These are phyloP conservation scores for Aspergillus avenaceus DNA, from an alignment of 495 filamentous ascomycete species.

Conservation along the genomic window DNA sequence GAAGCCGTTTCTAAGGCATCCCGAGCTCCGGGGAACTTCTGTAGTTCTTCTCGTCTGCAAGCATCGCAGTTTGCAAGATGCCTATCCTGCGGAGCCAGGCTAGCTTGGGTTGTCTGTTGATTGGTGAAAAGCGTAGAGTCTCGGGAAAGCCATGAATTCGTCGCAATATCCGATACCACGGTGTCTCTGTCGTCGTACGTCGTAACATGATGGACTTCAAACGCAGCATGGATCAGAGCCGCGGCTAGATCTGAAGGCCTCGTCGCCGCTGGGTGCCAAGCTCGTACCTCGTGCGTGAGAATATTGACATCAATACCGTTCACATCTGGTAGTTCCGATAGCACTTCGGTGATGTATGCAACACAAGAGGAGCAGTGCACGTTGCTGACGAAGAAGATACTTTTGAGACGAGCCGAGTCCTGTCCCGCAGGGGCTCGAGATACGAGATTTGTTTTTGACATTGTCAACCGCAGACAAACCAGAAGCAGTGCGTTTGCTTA, in stretches of 20 bases:
- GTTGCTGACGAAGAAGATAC: constrained; percentile 45
- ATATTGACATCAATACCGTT: constrained; percentile 40
- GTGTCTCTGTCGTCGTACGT: constrained; percentile 31
- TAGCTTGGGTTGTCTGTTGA: constrained; percentile 20
- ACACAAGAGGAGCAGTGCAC: constrained; percentile 54
- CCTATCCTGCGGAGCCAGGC: constrained; percentile 9
- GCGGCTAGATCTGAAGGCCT: constrained; percentile 30
- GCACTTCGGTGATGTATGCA: constrained; percentile 40
- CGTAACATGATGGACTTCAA: constrained; percentile 46
- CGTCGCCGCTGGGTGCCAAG: constrained; percentile 28
- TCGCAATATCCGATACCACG: constrained; percentile 31
- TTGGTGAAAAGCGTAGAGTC: constrained; percentile 20
- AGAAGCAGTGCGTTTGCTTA: too few relatives aligned
- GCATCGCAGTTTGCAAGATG: constrained; percentile 48
- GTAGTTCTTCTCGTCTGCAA: constrained; percentile 38
- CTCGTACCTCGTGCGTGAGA: constrained; percentile 41
- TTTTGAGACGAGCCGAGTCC: constrained; percentile 13
- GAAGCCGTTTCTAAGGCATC: neutral
- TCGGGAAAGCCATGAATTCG: constrained; percentile 26
- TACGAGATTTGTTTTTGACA: constrained; percentile 7
- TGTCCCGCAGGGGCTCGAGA: neutral
- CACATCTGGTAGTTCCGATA: constrained; percentile 31
- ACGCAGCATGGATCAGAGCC: constrained; percentile 44
- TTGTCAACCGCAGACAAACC: neutral
- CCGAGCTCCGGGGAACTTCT: neutral